phyloP scores from a whole-genome alignment of 345 rosid genomes.

The Lenwebbia sp. region DNA sequence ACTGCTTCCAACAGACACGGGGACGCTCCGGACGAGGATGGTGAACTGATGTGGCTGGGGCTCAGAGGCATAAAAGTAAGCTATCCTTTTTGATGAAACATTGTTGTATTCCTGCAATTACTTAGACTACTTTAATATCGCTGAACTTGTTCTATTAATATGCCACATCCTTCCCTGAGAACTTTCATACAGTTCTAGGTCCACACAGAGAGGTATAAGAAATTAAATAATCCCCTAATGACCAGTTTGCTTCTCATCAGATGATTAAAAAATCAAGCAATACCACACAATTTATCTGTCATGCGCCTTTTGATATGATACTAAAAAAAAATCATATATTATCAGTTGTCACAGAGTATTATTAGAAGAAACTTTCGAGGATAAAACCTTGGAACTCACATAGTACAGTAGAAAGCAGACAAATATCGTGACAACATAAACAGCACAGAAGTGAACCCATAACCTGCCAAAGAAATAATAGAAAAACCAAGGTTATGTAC shows the following conservation, averaged over 20 bases:
- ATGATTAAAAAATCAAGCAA: background rate
- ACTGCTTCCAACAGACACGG: constrained; percentile 53
- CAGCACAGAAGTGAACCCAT: constrained; percentile 86
- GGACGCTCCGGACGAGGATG: constrained; percentile 69
- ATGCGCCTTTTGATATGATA: background rate
- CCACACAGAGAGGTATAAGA: background rate
- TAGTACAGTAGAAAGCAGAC: constrained; percentile 69
- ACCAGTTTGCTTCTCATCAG: background rate
- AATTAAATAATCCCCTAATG: background rate
- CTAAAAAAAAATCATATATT: background rate
- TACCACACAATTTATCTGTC: background rate
- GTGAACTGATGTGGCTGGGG: constrained; percentile 96
- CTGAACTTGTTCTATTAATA: background rate
- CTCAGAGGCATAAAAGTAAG: constrained; percentile 62
- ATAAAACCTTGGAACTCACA: constrained; percentile 27
- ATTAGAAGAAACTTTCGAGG: background rate
- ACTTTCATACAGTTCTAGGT: background rate
- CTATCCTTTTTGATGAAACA: constrained; percentile 61
- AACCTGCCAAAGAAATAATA: constrained; percentile 39
- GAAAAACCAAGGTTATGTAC: constrained; percentile 12
- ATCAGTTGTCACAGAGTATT: background rate
- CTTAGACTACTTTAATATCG: background rate
- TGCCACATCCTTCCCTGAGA: background rate
- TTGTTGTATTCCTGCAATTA: constrained; percentile 65
- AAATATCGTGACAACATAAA: constrained; percentile 60